A percentile compares a stretch with the other conserved stretches of the same genome.
Conservation (phyloP, 805 yeast species). For the Myxozyma monticola region DNA sequence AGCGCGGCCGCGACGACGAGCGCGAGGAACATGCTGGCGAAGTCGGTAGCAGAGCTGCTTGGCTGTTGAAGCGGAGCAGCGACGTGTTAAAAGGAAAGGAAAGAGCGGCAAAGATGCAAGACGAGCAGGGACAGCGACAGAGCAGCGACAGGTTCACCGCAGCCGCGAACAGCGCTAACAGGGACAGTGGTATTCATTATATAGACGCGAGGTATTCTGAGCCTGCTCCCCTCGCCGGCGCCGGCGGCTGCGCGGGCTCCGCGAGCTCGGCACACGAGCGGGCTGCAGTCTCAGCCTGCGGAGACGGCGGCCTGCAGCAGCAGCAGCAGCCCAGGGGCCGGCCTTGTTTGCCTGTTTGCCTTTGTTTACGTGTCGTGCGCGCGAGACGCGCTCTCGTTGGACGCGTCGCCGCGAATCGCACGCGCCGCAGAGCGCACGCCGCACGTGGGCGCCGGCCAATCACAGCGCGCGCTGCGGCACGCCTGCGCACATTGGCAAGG, state of each 20-base stretch:
- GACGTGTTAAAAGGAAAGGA: background rate
- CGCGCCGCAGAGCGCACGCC: no score
- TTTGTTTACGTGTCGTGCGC: constrained; percentile 2
- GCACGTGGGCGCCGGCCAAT: constrained; percentile 1
- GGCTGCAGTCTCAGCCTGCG: background rate
- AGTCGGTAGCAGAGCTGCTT: background rate
- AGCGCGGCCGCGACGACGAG: constrained; percentile 15
- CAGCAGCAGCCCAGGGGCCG: background rate
- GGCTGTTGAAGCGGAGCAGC: constrained; percentile 3
- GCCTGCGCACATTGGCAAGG: background rate
- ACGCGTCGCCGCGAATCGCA: no score
- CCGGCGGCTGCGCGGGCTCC: background rate
- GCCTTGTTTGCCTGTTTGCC: background rate
- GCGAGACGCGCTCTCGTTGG: constrained; percentile 12
- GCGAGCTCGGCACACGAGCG: background rate
- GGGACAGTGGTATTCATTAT: background rate
- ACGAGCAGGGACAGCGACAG: background rate
- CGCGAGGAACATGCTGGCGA: constrained; percentile 6
- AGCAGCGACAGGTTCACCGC: background rate
- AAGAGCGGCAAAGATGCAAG: background rate
- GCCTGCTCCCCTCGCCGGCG: background rate
- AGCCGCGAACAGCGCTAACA: background rate
- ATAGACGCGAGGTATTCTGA: background rate
- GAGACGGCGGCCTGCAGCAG: background rate
- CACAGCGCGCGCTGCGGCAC: background rate